phyloP scores from a whole-genome alignment of 164 flowering plant species.

The Macadamia integrifolia region DNA sequence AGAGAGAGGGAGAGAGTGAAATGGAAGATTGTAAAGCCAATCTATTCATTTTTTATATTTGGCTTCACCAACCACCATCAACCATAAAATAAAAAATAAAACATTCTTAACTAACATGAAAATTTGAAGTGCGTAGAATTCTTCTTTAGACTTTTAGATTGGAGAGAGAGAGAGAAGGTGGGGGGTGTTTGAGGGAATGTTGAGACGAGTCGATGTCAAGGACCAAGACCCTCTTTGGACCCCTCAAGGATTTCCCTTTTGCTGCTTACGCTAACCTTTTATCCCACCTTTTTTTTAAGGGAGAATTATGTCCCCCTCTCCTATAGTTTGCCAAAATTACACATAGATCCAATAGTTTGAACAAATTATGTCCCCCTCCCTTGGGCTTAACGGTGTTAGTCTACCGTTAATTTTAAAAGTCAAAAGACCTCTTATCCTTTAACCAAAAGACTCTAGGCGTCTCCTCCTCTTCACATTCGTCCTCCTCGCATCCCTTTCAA shows the following conservation, averaged over 20 bases:
- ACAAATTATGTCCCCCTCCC: too few species aligned
- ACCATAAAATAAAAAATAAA: slow-evolving; percentile 1
- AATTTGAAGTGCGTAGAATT: background rate
- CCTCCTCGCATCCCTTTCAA: too few species aligned
- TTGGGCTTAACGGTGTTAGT: too few species aligned
- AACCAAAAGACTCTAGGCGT: too few species aligned
- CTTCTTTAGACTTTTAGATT: slow-evolving; percentile 1
- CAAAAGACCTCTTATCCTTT: too few species aligned
- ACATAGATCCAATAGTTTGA: too few species aligned
- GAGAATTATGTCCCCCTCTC: too few species aligned
- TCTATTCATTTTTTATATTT: slow-evolving; percentile 5
- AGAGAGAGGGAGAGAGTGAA: slow-evolving; percentile 8
- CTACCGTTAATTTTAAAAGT: too few species aligned
- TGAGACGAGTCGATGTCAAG: slow-evolving; percentile 13
- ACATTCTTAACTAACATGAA: background rate
- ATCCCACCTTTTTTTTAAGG: background rate
- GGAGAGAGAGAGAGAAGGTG: background rate
- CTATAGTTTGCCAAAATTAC: too few species aligned
- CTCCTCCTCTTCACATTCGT: too few species aligned
- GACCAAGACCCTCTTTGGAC: slow-evolving; percentile 7
- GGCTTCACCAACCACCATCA: slow-evolving; percentile 17
- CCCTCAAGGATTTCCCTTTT: slow-evolving; percentile 21
- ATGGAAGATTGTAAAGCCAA: slow-evolving; percentile 12
- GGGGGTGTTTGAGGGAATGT: background rate
- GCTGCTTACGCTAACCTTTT: slow-evolving; percentile 22